Conservation (phyloP, 495 filamentous ascomycete genomes). For the Penicillium lividum region DNA sequence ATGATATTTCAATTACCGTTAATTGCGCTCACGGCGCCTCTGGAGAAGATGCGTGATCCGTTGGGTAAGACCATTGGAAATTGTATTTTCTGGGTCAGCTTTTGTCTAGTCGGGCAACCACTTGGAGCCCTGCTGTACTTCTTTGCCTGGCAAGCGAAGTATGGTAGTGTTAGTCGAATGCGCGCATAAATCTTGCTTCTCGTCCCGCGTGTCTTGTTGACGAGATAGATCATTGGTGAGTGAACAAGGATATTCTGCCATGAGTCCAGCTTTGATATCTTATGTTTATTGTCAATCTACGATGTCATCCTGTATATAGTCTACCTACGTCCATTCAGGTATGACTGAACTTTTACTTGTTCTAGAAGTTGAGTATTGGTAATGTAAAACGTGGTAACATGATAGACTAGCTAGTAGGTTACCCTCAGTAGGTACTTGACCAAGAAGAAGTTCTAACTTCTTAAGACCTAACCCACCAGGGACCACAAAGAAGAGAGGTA, state of each 20-base stretch:
- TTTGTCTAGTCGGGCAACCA: constrained; percentile 92
- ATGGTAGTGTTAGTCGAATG: constrained; percentile 67
- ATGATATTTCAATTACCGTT: constrained; percentile 93
- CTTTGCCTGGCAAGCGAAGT: constrained; percentile 98
- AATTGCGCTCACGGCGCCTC: constrained; percentile 72
- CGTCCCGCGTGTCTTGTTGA: not conserved
- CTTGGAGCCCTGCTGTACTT: constrained; percentile 89
- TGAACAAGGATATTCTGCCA: no score
- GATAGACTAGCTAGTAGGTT: no score
- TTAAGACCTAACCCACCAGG: no score
- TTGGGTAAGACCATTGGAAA: constrained; percentile 81
- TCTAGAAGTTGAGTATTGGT: not conserved
- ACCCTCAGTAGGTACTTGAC: no score
- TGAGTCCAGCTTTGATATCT: not conserved
- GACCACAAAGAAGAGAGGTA: no score
- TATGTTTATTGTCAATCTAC: not conserved
- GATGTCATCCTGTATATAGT: not conserved
- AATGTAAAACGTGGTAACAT: no score
- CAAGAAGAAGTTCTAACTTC: no score
- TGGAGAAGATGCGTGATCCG: constrained; percentile 75
- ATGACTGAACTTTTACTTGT: not conserved
- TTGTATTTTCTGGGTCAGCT: constrained; percentile 91
- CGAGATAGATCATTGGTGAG: not conserved
- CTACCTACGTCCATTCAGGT: not conserved
- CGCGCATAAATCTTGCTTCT: constrained; percentile 3